phyloP scores from a whole-genome alignment of 768 basidiomycete genomes.

The Clitopilus passeckerianus region DNA sequence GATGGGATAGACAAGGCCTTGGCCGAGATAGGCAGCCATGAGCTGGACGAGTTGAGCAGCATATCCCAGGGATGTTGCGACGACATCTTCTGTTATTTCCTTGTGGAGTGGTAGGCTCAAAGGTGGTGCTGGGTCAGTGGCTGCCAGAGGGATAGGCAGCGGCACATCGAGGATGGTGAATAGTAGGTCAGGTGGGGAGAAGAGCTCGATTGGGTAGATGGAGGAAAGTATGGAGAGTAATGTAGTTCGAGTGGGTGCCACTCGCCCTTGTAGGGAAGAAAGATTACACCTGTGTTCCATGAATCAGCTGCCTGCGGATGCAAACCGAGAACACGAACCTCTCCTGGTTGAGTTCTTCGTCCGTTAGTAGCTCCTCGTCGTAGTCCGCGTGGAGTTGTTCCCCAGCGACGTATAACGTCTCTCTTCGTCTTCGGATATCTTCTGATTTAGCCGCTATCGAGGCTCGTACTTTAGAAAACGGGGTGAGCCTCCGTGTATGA shows the following conservation, averaged over 20 bases:
- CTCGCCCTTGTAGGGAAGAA: slow-evolving; percentile 37
- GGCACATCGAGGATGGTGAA: slow-evolving; percentile 85
- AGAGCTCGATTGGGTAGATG: slow-evolving; percentile 88
- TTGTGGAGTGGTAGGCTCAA: slow-evolving; percentile 58
- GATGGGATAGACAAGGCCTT: slow-evolving; percentile 80
- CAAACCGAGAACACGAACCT: slow-evolving; percentile 20
- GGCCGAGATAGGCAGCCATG: slow-evolving; percentile 73
- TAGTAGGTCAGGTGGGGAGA: slow-evolving; percentile 79
- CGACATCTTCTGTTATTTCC: slow-evolving; percentile 76
- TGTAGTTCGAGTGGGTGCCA: slow-evolving; percentile 52
- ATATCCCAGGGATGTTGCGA: slow-evolving; percentile 89
- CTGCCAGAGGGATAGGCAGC: slow-evolving; percentile 78
- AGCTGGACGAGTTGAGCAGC: slow-evolving; percentile 84
- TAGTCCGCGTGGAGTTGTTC: slow-evolving; percentile 29
- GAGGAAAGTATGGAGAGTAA: slow-evolving; percentile 67
- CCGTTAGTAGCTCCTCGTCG: slow-evolving; percentile 16
- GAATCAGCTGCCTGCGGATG: slow-evolving; percentile 4
- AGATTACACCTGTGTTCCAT: slow-evolving; percentile 16
- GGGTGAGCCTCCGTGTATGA: background rate
- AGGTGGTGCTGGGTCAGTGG: slow-evolving; percentile 82
- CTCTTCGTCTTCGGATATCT: slow-evolving; percentile 40
- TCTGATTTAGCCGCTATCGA: slow-evolving; percentile 25
- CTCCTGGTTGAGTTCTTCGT: slow-evolving; percentile 30
- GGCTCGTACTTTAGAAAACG: slow-evolving; percentile 20
- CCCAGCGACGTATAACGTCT: slow-evolving; percentile 38